Evolutionary conservation across 352 stramenopile species (phyloP), one percentile per base, ranked within the genome.

Genomic region (Elongisporangium prolatum): DNA sequence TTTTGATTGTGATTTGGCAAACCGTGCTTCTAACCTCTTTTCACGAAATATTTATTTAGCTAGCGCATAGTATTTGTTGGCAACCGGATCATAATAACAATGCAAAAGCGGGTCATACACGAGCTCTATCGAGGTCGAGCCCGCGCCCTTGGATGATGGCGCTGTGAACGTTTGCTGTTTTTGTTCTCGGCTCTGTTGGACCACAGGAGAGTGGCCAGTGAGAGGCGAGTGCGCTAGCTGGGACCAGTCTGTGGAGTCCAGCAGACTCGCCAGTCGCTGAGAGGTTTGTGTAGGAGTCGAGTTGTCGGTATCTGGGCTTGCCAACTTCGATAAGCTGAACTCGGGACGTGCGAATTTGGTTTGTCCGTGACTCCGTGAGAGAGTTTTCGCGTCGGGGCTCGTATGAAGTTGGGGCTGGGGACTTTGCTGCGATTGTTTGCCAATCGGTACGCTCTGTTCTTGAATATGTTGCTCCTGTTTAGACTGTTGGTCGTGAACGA

Each of bases 51-150:
- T 63, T 77, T 89, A 84, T 68, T 81, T 63, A 38, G 72, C 70
- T 58, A 88, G 60, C n/a, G 82, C 68, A 58, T 96, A 95, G 68
- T 96, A 95, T 69, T 94, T 95, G 54, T 91, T 89, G 38, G 65
- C 71, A 18, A 89, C 61, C 0, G 84, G 84, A 59, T 94, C 86
- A 54, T 84, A 89, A 69, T 95, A 96, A 58, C 87, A 96, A 17
- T 83, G 72, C 64, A 95, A 52, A 37, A 91, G 74, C 25, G 87
- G 82, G 34, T 96, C 85, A 56, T 93, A 96, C 28, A 96, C 69
- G 48, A 96, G 63, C 53, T 96, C 87, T 54, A 95, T 53, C 38
- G 72, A 69, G 2, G 64, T 64, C 50, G 60, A 72, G 21, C 24
- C 17, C 13, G 14, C n/a, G 37, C 34, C 48, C 49, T 47, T 18